These are phyloP conservation scores for Penicillium subrubescens DNA, from an alignment of 495 filamentous ascomycete genomes.

Conservation along the genomic window DNA sequence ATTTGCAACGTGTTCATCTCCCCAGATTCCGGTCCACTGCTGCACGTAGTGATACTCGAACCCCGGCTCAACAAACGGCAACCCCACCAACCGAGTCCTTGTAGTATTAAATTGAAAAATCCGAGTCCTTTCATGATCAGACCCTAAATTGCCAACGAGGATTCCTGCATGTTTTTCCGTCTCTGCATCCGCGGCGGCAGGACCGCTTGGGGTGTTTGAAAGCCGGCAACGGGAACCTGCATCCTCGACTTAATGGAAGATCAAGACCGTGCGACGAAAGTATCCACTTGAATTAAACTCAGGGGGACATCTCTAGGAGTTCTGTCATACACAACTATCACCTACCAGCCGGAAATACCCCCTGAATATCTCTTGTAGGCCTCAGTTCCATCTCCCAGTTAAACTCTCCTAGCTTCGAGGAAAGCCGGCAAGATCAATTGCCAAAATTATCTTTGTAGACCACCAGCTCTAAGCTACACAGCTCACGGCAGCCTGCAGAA, in stretches of 20 bases:
- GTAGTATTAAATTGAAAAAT: neutral
- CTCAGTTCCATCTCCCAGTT: neutral
- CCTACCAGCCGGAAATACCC: neutral
- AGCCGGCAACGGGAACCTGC: conserved; percentile 13
- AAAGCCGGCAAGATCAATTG: neutral
- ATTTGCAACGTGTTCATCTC: neutral
- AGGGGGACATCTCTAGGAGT: neutral
- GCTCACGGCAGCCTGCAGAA: conserved; percentile 4
- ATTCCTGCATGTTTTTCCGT: conserved; percentile 6
- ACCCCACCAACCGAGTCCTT: neutral
- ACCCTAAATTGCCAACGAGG: neutral
- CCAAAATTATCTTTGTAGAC: neutral
- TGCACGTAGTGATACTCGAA: neutral
- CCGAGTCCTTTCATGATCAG: neutral
- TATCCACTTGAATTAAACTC: neutral
- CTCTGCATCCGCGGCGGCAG: neutral
- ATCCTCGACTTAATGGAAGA: neutral
- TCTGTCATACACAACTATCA: neutral
- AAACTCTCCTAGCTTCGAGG: neutral
- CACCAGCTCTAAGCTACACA: neutral
- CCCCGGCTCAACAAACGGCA: neutral
- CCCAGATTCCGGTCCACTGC: neutral
- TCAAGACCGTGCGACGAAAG: neutral
- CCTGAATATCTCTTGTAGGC: neutral
- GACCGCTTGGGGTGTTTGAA: neutral